Evolutionary conservation across 257 asterid genomes (phyloP).

Genomic region (Paraleonurus japonicus): DNA sequence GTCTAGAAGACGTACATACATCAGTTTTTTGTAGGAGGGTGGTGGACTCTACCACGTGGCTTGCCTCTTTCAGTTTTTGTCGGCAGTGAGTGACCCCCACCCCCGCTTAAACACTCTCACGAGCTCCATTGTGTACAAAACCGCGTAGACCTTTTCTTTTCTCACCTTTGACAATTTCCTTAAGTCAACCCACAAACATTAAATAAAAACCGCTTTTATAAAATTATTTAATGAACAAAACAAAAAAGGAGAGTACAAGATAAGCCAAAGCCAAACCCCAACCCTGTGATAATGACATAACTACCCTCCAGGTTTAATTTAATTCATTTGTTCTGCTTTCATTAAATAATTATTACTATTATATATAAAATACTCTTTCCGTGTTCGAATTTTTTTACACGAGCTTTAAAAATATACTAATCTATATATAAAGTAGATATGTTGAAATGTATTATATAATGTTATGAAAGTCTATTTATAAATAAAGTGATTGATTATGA

Average conservation of each 20-base stretch:
- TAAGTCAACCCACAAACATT: slow-evolving; percentile 48
- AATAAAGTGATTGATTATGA: too few relatives aligned
- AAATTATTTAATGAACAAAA: neutral
- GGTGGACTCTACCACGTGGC: slow-evolving; percentile 39
- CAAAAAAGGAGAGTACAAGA: slow-evolving; percentile 13
- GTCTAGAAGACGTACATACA: neutral
- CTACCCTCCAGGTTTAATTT: neutral
- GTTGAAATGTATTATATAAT: too few relatives aligned
- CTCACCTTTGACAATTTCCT: slow-evolving; percentile 41
- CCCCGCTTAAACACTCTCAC: slow-evolving; percentile 27
- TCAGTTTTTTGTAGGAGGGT: neutral
- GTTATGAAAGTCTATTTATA: too few relatives aligned
- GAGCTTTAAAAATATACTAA: too few relatives aligned
- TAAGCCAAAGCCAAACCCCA: slow-evolving; percentile 31
- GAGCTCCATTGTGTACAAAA: slow-evolving; percentile 27
- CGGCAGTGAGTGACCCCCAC: slow-evolving; percentile 30
- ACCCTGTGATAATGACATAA: slow-evolving; percentile 30
- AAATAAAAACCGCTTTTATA: neutral
- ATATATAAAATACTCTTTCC: too few relatives aligned
- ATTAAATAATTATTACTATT: too few relatives aligned
- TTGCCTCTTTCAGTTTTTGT: slow-evolving; percentile 29
- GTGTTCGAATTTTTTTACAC: too few relatives aligned
- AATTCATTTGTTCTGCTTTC: neutral
- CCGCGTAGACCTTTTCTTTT: slow-evolving; percentile 60
- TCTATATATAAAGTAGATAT: too few relatives aligned